These are phyloP conservation scores for Henckelia pumila DNA, from an alignment of 257 asterid genomes.

Conservation along the genomic window DNA sequence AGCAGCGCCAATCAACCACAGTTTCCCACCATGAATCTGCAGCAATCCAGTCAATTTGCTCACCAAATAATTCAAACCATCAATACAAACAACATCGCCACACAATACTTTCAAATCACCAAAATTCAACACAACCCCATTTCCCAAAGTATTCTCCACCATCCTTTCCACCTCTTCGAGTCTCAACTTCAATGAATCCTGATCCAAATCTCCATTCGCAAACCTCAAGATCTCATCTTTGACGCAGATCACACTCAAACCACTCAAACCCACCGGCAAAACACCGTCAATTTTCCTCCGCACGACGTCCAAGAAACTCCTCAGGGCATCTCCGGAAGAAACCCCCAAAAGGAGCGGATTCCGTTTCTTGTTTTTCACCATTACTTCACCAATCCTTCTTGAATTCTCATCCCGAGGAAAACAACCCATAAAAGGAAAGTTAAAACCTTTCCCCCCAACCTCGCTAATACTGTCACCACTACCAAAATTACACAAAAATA, in stretches of 20 bases:
- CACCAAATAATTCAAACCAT: constrained; percentile 48
- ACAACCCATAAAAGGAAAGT: constrained; percentile 66
- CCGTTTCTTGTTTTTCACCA: constrained; percentile 45
- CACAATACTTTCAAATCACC: constrained; percentile 58
- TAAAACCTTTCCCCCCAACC: constrained; percentile 38
- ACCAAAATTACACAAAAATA: constrained; percentile 58
- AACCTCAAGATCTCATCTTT: constrained; percentile 53
- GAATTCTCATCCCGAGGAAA: constrained; percentile 59
- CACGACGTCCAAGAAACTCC: constrained; percentile 50
- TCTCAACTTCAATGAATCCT: constrained; percentile 42
- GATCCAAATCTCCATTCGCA: constrained; percentile 53
- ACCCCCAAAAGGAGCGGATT: constrained; percentile 76
- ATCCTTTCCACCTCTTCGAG: constrained; percentile 46
- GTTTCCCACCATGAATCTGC: constrained; percentile 37
- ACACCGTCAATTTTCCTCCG: constrained; percentile 31
- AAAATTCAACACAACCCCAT: constrained; percentile 51
- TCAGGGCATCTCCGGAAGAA: constrained; percentile 54
- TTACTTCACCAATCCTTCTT: constrained; percentile 62
- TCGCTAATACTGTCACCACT: constrained; percentile 20
- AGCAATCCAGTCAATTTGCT: constrained; percentile 40
- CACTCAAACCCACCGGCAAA: constrained; percentile 47
- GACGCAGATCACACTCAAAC: constrained; percentile 49
- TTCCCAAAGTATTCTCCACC: constrained; percentile 32
- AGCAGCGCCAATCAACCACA: constrained; percentile 73
- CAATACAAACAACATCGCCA: constrained; percentile 33